phyloP scores from a whole-genome alignment of 768 basidiomycete genomes.

The Baorangia bicolor region DNA sequence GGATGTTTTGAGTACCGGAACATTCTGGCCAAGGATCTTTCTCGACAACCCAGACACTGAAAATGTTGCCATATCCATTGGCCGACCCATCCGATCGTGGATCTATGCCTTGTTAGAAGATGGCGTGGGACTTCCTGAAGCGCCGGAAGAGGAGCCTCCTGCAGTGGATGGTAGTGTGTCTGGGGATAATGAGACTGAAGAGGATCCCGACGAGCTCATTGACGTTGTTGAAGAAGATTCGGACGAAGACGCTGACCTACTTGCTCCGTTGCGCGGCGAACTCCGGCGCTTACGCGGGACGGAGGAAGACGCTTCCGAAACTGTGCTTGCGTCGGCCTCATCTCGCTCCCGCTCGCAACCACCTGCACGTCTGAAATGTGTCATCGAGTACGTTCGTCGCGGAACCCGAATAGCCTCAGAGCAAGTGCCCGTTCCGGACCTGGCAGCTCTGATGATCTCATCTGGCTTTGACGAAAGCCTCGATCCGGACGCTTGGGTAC shows the following conservation, averaged over 20 bases:
- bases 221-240: slow-evolving; percentile 67
- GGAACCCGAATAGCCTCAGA: slow-evolving; percentile 66
- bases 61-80: slow-evolving; percentile 60
- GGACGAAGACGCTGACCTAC: slow-evolving; percentile 46
- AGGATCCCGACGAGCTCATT: slow-evolving; percentile 59
- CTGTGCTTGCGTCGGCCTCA: slow-evolving; percentile 33
- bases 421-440: slow-evolving; percentile 47
- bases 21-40: slow-evolving; percentile 72
- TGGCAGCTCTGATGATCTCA: slow-evolving; percentile 48
- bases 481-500: slow-evolving; percentile 31
- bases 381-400: slow-evolving; percentile 64
- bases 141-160: slow-evolving; percentile 14
- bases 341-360: slow-evolving; percentile 30
- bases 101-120: slow-evolving; percentile 67
- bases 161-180: slow-evolving; percentile 22
- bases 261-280: slow-evolving; percentile 70
- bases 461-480: slow-evolving; percentile 28
- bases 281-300: slow-evolving; percentile 55
- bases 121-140: slow-evolving; percentile 56
- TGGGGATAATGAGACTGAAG: slow-evolving; percentile 37
- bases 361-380: slow-evolving; percentile 21
- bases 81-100: slow-evolving; percentile 62
- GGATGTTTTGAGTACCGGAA: slow-evolving; percentile 59
- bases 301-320: slow-evolving; percentile 31
- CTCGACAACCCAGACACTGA: slow-evolving; percentile 78